phyloP scores from a whole-genome alignment of 768 basidiomycete species.

The Calocera cornea region DNA sequence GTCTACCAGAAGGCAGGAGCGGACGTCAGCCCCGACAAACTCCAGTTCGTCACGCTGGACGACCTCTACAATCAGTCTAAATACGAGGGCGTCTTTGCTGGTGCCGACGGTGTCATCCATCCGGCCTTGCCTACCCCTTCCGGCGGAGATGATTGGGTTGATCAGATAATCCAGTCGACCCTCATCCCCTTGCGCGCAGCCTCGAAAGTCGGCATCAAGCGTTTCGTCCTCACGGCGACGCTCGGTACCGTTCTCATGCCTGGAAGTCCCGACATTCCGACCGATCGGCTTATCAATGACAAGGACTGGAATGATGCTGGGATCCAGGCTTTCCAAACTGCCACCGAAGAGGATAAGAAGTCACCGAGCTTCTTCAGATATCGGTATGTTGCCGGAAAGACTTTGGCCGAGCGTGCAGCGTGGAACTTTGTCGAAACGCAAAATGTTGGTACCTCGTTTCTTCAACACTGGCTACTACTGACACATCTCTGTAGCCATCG shows the following conservation, averaged over 20 bases:
- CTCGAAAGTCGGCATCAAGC: neutral
- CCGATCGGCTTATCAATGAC: neutral
- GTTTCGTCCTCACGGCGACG: neutral
- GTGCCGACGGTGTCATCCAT: neutral
- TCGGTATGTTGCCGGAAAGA: neutral
- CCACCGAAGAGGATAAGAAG: neutral
- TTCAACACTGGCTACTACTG: neutral
- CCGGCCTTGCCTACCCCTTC: neutral
- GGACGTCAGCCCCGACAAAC: neutral
- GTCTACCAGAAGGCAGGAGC: neutral
- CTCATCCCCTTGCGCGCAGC: neutral
- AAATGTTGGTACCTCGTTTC: neutral
- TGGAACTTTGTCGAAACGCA: neutral
- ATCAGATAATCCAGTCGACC: neutral
- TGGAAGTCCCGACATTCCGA: neutral
- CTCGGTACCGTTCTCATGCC: neutral
- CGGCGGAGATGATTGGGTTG: neutral
- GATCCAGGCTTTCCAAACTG: neutral
- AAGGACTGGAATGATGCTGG: neutral
- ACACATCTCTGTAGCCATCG: neutral
- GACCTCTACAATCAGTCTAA: neutral
- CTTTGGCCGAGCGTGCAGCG: neutral
- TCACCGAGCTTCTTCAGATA: neutral
- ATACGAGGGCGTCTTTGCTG: neutral
- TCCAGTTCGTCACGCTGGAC: neutral